Evolutionary conservation across 2,329 filamentous ascomycete genomes (phyloP).

Genomic region (Aspergillus novofumigatus): DNA sequence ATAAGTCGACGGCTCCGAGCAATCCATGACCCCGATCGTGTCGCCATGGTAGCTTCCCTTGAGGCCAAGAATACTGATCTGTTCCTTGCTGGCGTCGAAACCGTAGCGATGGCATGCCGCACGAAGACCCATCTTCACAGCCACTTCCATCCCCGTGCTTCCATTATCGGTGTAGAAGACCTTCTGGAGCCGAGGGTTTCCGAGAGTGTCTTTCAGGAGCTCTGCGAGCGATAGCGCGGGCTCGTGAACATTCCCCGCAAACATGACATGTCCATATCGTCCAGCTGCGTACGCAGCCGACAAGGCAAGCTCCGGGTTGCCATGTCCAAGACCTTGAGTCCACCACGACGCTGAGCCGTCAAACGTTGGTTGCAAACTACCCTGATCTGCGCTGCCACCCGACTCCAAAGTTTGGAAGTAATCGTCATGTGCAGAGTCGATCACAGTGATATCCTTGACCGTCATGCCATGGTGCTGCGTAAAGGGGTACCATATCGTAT

Average conservation of each 20-base stretch:
- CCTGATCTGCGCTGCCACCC: slow-evolving; percentile 14
- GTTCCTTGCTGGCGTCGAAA: slow-evolving; percentile 55
- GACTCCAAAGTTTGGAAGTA: slow-evolving; percentile 64
- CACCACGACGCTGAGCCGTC: slow-evolving; percentile 88
- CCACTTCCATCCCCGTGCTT: slow-evolving; percentile 78
- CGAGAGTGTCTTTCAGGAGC: slow-evolving; percentile 54
- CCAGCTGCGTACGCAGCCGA: slow-evolving; percentile 77
- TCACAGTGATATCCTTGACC: slow-evolving; percentile 62
- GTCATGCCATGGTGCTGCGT: slow-evolving; percentile 69
- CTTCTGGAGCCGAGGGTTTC: slow-evolving; percentile 62
- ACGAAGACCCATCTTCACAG: slow-evolving; percentile 77
- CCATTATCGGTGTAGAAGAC: slow-evolving; percentile 84
- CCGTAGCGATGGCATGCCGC: slow-evolving; percentile 64
- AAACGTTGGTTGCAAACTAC: slow-evolving; percentile 61
- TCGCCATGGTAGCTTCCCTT: slow-evolving; percentile 83
- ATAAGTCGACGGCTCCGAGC: slow-evolving; percentile 69
- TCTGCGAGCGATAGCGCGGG: slow-evolving; percentile 69
- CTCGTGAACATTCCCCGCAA: slow-evolving; percentile 73
- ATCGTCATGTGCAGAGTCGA: slow-evolving; percentile 77
- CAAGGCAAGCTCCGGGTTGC: slow-evolving; percentile 66
- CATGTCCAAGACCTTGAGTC: slow-evolving; percentile 83
- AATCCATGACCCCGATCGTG: slow-evolving; percentile 85
- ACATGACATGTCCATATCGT: slow-evolving; percentile 85
- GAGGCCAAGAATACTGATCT: slow-evolving; percentile 66
- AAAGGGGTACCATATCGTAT: slow-evolving; percentile 80